Evolutionary conservation across 495 filamentous ascomycete species (phyloP).

Genomic region (Lepidopterella palustris): DNA sequence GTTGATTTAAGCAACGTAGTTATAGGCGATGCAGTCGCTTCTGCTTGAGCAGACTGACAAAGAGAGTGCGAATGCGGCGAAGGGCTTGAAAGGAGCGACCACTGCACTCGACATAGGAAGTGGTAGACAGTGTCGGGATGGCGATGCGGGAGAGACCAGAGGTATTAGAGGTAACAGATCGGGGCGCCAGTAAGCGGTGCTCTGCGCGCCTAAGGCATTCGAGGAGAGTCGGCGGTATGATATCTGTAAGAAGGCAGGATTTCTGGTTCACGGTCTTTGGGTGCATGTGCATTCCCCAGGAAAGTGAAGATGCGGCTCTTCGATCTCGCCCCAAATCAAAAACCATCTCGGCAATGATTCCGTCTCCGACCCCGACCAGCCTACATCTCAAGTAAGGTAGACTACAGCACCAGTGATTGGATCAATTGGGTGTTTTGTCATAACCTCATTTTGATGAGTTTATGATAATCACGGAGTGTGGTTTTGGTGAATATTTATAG

Average conservation of each 20-base stretch:
- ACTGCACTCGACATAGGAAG: constrained; percentile 7
- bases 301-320: not conserved
- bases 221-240: not conserved
- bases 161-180: not conserved
- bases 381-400: not conserved
- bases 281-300: not conserved
- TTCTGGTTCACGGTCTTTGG: not conserved
- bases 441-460: not conserved
- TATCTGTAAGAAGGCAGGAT: not conserved
- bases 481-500: not conserved
- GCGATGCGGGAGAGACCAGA: not conserved
- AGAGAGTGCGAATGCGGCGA: not conserved
- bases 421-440: not conserved
- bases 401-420: not conserved
- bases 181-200: not conserved
- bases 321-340: not conserved
- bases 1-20: not conserved
- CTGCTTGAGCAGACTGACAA: not conserved
- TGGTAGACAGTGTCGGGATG: not conserved
- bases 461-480: not conserved
- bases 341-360: not conserved
- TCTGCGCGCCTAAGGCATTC: not conserved
- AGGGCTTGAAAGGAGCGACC: not conserved
- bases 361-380: not conserved
- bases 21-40: not conserved